phyloP scores from a whole-genome alignment of 306 rosid genomes.

The Leucaena leucocephala region DNA sequence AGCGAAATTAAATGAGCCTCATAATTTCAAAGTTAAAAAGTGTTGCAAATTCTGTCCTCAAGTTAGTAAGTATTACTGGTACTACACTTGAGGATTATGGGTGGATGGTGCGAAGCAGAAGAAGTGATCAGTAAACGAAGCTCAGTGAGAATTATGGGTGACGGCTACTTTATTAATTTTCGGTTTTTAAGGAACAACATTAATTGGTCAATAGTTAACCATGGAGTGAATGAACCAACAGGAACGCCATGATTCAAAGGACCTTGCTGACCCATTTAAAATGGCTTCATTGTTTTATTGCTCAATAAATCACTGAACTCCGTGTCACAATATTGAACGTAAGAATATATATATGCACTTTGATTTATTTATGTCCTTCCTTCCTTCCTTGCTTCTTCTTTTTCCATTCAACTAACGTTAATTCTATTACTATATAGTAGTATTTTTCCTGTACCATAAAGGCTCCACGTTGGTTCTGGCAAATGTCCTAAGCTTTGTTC shows the following conservation, averaged over 20 bases:
- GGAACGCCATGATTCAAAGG: neutral
- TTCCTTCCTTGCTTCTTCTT: neutral
- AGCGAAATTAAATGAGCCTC: neutral
- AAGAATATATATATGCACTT: neutral
- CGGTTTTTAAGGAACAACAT: slow-evolving; percentile 35
- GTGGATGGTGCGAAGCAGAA: neutral
- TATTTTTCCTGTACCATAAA: neutral
- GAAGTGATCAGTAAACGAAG: slow-evolving; percentile 19
- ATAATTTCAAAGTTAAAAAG: neutral
- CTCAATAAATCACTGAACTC: slow-evolving; percentile 12
- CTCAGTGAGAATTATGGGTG: slow-evolving; percentile 19
- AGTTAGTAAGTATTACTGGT: neutral
- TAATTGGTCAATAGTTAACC: neutral
- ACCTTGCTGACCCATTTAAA: slow-evolving; percentile 5
- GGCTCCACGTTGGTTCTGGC: slow-evolving; percentile 34
- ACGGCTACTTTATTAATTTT: neutral
- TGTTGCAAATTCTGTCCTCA: neutral
- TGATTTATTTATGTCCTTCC: neutral
- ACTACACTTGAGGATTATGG: no score
- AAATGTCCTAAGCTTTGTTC: neutral
- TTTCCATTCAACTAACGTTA: neutral
- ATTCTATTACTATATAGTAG: no score
- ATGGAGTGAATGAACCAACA: no score
- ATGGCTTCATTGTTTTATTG: slow-evolving; percentile 2
- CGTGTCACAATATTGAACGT: slow-evolving; percentile 11